Percentiles rank a stretch among this genome's conserved stretches.
Evolutionary conservation across 1,284 basidiomycete species (phyloP).

Genomic region (Kalmanozyma brasiliensis): DNA sequence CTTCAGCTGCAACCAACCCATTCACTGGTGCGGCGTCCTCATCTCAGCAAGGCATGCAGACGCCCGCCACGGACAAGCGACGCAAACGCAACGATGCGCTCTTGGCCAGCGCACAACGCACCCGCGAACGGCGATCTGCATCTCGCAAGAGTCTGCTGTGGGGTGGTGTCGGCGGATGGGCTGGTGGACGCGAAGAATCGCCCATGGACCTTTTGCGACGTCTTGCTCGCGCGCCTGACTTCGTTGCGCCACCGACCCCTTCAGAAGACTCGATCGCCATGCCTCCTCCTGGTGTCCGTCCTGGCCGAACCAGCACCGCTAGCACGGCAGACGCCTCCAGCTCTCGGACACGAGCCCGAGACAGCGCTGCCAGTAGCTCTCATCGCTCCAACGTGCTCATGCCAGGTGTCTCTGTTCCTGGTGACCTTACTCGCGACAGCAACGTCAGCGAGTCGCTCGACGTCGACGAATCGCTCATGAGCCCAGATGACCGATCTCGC

Average conservation of each 20-base stretch:
- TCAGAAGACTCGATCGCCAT: slow-evolving; percentile 38
- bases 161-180: slow-evolving; percentile 51
- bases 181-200: slow-evolving; percentile 48
- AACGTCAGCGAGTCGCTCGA: slow-evolving; percentile 36
- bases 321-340: slow-evolving; percentile 17
- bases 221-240: slow-evolving; percentile 43
- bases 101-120: slow-evolving; percentile 39
- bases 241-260: slow-evolving; percentile 41
- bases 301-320: slow-evolving; percentile 16
- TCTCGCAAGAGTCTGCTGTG: slow-evolving; percentile 40
- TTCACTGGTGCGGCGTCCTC: slow-evolving; percentile 8
- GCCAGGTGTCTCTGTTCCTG: slow-evolving; percentile 45
- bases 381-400: slow-evolving; percentile 38
- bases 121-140: slow-evolving; percentile 22
- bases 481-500: slow-evolving; percentile 11
- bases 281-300: slow-evolving; percentile 30
- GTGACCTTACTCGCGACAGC: slow-evolving; percentile 47
- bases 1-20: slow-evolving; percentile 18
- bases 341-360: slow-evolving; percentile 17
- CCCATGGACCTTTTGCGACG: slow-evolving; percentile 49
- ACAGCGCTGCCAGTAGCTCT: slow-evolving; percentile 24
- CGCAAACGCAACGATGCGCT: slow-evolving; percentile 48
- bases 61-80: slow-evolving; percentile 45
- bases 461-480: slow-evolving; percentile 20
- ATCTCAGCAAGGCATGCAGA: slow-evolving; percentile 33